Percentiles rank a stretch among this genome's conserved stretches.
Conservation (phyloP, 306 rosid genomes). For the Castanea mollissima region DNA sequence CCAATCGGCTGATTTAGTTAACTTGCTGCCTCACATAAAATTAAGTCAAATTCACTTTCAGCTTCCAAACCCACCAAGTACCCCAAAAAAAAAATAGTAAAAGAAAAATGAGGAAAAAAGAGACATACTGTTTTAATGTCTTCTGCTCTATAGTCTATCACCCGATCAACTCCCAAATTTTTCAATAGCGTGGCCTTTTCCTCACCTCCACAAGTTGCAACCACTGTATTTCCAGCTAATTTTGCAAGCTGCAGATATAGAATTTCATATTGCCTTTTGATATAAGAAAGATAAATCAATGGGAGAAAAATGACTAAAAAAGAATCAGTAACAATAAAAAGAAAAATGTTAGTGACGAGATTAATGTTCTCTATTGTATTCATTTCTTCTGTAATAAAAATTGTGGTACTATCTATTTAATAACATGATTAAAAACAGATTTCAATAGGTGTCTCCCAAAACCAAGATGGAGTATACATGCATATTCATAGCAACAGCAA, state of each 20-base stretch:
- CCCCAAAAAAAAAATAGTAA: background rate
- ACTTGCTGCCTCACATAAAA: background rate
- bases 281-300: background rate
- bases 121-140: slow-evolving; percentile 72
- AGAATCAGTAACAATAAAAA: background rate
- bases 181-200: slow-evolving; percentile 77
- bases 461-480: background rate
- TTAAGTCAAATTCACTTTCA: background rate
- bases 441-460: background rate
- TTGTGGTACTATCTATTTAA: background rate
- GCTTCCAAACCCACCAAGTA: background rate
- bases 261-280: slow-evolving; percentile 11
- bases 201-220: slow-evolving; percentile 94
- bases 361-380: background rate
- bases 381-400: background rate
- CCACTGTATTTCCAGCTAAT: slow-evolving; percentile 80
- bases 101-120: slow-evolving; percentile 14
- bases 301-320: slow-evolving; percentile 4
- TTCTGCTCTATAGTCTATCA: slow-evolving; percentile 83
- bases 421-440: background rate
- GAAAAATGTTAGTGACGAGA: background rate
- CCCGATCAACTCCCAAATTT: slow-evolving; percentile 88
- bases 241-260: slow-evolving; percentile 77
- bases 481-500: background rate
- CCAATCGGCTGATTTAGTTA: background rate